These are phyloP conservation scores for Malus sieversii DNA, from an alignment of 306 rosid species.

Conservation along the genomic window DNA sequence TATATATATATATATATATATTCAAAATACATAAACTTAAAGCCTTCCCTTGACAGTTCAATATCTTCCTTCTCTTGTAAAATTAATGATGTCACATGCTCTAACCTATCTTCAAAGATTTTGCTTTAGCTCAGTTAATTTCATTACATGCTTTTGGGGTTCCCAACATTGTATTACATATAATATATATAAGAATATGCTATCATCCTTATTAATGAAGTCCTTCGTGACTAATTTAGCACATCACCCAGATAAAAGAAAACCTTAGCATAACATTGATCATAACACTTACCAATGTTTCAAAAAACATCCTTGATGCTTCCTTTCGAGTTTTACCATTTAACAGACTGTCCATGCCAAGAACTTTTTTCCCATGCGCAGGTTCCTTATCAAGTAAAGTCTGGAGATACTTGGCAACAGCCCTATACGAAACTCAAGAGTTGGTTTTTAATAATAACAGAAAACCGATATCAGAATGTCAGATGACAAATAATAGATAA, in stretches of 20 bases:
- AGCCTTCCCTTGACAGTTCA: neutral
- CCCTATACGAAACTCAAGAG: slow-evolving; percentile 37
- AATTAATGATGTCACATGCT: neutral
- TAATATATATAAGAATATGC: no score
- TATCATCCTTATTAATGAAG: neutral
- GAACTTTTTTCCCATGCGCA: slow-evolving; percentile 49
- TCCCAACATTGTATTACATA: neutral
- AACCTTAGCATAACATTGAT: neutral
- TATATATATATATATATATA: neutral
- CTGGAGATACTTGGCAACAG: slow-evolving; percentile 96
- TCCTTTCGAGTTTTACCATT: slow-evolving; percentile 64
- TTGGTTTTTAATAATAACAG: slow-evolving; percentile 2
- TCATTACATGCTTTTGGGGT: neutral
- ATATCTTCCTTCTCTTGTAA: neutral
- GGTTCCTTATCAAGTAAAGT: slow-evolving; percentile 70
- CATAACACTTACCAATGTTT: slow-evolving; percentile 56
- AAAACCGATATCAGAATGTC: neutral
- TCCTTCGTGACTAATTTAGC: neutral
- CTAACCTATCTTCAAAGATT: neutral
- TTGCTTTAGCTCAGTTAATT: neutral
- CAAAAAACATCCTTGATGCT: slow-evolving; percentile 77
- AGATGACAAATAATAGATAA: neutral
- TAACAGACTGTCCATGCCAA: slow-evolving; percentile 64
- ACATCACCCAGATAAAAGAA: neutral
- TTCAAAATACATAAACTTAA: neutral